Evolutionary conservation across 768 basidiomycete genomes (phyloP), one percentile per base, ranked within the genome.

Genomic region (Xanthoconium purpureum): DNA sequence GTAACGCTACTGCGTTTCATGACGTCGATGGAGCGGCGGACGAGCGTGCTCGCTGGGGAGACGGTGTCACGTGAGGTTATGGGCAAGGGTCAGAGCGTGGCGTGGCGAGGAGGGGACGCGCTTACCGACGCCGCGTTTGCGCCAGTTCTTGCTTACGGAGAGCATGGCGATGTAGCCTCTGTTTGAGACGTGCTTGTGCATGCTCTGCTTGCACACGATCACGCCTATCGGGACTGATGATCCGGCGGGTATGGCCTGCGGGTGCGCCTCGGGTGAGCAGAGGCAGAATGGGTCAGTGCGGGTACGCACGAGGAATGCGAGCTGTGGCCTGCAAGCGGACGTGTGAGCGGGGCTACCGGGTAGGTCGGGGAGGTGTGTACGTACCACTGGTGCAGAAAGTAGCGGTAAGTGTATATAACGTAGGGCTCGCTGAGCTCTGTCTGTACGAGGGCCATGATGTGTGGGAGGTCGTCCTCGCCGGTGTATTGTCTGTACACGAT

Each of bases 151-250:
- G 71, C 82, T 80, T 30, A 98, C 94, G 66, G 91, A 93, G 53
- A 98, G 83, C 97, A 98, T 98, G 37, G 95, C 97, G 56, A 99
- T 96, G 70, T 99, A 99, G 14, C 97, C 97, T 68, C 97, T 75
- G 69, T 94, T 91, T 11, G 83, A 76, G 38, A 76, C 74, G 59
- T 87, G 81, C 53, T 78, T 78, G 74, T 98, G 97, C 70, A 83
- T 79, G 64, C 94, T 94, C 74, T 97, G 96, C 78, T 98, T 99
- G 83, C 94, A 97, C 20, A 99, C 89, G 57, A 99, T 92, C 15
- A 92, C 91, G 30, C 93, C 97, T 58, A 98, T 83, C 17, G 94
- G 91, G 29, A 74, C 75, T 11, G 80, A 65, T 12, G 64, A 72
- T 18, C 47, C 64, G 17, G 68, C 54, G 3, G 64, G 66, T 29